Percentiles rank a stretch among this genome's conserved stretches.
Evolutionary conservation across 2,329 filamentous ascomycete species (phyloP).

Genomic region (Albifimbria verrucaria): DNA sequence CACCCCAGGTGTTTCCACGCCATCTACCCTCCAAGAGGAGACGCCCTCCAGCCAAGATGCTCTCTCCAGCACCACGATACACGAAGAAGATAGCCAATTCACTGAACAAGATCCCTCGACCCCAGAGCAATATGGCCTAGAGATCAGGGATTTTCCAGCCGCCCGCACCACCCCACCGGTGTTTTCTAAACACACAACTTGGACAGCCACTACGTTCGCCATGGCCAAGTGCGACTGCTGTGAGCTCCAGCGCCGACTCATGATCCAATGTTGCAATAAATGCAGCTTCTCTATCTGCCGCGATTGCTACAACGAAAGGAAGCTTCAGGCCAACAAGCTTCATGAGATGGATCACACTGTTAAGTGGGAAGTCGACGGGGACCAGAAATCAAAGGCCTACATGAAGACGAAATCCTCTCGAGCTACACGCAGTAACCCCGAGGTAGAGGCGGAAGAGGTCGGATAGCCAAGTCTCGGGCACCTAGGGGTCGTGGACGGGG

Average conservation of each 20-base stretch:
- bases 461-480: too few relatives aligned
- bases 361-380: not conserved
- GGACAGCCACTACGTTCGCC: slow-evolving; percentile 13
- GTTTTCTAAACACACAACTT: slow-evolving; percentile 13
- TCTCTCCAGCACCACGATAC: too few relatives aligned
- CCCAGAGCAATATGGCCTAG: too few relatives aligned
- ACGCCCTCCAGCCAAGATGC: too few relatives aligned
- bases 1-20: too few relatives aligned
- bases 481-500: too few relatives aligned
- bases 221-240: slow-evolving; percentile 25
- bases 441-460: too few relatives aligned
- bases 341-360: slow-evolving; percentile 14
- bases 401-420: not conserved
- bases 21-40: too few relatives aligned
- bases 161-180: slow-evolving; percentile 5
- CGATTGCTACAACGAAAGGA: slow-evolving; percentile 12
- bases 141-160: too few relatives aligned
- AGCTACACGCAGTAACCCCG: too few relatives aligned
- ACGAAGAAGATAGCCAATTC: too few relatives aligned
- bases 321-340: slow-evolving; percentile 11
- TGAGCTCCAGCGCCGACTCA: slow-evolving; percentile 15
- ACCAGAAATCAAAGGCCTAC: not conserved
- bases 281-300: slow-evolving; percentile 21
- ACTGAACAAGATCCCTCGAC: too few relatives aligned
- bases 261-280: slow-evolving; percentile 17